Evolutionary conservation across 164 flowering plant genomes (phyloP).

Genomic region (Kalanchoe fedtschenkoi): DNA sequence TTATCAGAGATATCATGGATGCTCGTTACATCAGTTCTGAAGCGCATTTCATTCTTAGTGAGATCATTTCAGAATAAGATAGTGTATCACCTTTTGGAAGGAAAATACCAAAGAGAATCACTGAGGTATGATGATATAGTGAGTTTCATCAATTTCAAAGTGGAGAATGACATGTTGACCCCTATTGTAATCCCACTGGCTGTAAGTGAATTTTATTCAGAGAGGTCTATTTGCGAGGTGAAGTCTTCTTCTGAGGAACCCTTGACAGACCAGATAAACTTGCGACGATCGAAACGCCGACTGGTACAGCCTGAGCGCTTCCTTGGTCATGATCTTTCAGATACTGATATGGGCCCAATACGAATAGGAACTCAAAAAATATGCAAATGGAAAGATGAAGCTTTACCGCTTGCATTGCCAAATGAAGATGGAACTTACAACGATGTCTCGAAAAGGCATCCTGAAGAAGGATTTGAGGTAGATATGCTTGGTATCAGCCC

Average conservation of each 20-base stretch:
- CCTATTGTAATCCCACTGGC: conserved; percentile 23
- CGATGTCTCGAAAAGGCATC: conserved; percentile 5
- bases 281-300: conserved; percentile 71
- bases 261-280: conserved; percentile 17
- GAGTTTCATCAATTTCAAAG: conserved; percentile 37
- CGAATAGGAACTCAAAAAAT: conserved; percentile 17
- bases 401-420: conserved; percentile 20
- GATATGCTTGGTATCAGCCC: conserved; percentile 5
- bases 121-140: conserved; percentile 10
- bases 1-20: conserved; percentile 62
- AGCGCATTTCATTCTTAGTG: conserved; percentile 35
- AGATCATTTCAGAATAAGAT: conserved; percentile 41
- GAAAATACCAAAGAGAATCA: conserved; percentile 11
- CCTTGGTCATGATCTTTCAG: conserved; percentile 26
- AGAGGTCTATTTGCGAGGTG: conserved; percentile 8
- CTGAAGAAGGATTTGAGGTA: conserved; percentile 8
- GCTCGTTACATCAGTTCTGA: conserved; percentile 51
- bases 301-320: conserved; percentile 60
- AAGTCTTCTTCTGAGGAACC: conserved; percentile 15
- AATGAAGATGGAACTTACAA: conserved; percentile 13
- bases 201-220: conserved; percentile 12
- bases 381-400: conserved; percentile 20
- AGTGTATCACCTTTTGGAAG: conserved; percentile 39
- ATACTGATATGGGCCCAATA: conserved; percentile 21
- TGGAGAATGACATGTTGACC: conserved; percentile 25